Evolutionary conservation across 768 basidiomycete genomes (phyloP).

Genomic region (Hygrophoropsis aurantiaca): DNA sequence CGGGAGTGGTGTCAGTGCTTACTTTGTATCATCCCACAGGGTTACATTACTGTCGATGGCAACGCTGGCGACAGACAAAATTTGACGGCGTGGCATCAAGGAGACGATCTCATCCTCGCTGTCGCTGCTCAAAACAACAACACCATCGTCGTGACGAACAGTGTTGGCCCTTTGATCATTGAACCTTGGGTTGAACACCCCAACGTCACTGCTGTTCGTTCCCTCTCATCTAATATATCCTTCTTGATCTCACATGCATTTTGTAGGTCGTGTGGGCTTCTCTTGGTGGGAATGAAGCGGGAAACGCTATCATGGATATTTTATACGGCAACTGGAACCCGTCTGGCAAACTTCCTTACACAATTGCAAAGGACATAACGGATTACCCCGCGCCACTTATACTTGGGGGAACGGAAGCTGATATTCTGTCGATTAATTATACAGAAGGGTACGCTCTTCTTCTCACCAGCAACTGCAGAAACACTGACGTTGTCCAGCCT

Average conservation of each 20-base stretch:
- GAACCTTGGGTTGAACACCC: conserved; percentile 72
- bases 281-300: conserved; percentile 62
- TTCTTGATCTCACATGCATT: conserved; percentile 22
- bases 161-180: conserved; percentile 56
- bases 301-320: conserved; percentile 66
- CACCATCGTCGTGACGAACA: conserved; percentile 70
- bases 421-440: conserved; percentile 53
- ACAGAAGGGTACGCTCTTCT: conserved; percentile 44
- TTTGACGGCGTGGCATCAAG: conserved; percentile 70
- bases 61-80: conserved; percentile 77
- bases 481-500: conserved; percentile 31
- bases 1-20: too few species aligned
- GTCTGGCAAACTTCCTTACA: conserved; percentile 68
- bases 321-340: conserved; percentile 71
- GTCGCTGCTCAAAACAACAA: conserved; percentile 68
- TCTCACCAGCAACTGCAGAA: background rate
- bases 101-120: conserved; percentile 66
- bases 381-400: conserved; percentile 60
- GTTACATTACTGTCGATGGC: conserved; percentile 74
- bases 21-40: background rate
- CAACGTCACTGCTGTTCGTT: conserved; percentile 66
- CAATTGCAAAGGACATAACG: conserved; percentile 58
- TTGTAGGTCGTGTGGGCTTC: conserved; percentile 59
- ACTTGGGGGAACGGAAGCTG: conserved; percentile 31
- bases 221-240: conserved; percentile 20